Conservation (phyloP, 2,329 filamentous ascomycete species). For the Pseudocercospora fuligena region DNA sequence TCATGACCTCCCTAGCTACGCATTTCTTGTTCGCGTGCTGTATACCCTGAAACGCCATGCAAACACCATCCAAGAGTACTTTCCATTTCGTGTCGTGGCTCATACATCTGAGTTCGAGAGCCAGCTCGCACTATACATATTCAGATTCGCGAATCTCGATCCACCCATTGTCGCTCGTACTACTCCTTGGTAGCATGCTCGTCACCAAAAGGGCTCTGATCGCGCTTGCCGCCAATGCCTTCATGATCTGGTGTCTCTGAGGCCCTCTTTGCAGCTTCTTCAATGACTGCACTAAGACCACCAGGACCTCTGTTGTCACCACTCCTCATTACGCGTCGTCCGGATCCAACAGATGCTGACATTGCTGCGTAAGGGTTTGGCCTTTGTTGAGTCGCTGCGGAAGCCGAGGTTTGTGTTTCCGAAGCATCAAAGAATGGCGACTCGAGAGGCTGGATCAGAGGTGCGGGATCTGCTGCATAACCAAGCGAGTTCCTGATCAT, state of each 20-base stretch:
- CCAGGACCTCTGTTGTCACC: slow-evolving; percentile 31
- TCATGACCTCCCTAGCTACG: background rate
- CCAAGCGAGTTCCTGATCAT: slow-evolving; percentile 28
- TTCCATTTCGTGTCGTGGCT: slow-evolving; percentile 8
- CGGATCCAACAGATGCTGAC: slow-evolving; percentile 37
- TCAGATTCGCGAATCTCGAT: background rate
- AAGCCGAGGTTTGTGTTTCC: slow-evolving; percentile 30
- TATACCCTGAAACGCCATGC: slow-evolving; percentile 5
- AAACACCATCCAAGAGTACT: slow-evolving; percentile 8
- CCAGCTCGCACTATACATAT: slow-evolving; percentile 8
- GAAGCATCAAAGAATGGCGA: slow-evolving; percentile 43
- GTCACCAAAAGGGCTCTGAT: slow-evolving; percentile 42
- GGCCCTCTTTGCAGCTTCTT: slow-evolving; percentile 50
- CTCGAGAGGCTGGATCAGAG: slow-evolving; percentile 35
- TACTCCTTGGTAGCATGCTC: slow-evolving; percentile 31
- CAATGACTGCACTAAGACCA: slow-evolving; percentile 51
- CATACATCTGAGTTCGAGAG: background rate
- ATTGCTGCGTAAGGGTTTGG: slow-evolving; percentile 46
- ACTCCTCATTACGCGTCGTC: slow-evolving; percentile 19
- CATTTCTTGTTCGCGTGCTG: background rate
- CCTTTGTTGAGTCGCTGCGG: slow-evolving; percentile 29
- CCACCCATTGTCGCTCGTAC: too few relatives aligned
- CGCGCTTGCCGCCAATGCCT: slow-evolving; percentile 32
- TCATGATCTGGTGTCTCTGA: slow-evolving; percentile 40
- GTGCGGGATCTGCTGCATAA: slow-evolving; percentile 25